Evolutionary conservation across 106 monocot species (phyloP).

Genomic region (Dendrobium huoshanense): DNA sequence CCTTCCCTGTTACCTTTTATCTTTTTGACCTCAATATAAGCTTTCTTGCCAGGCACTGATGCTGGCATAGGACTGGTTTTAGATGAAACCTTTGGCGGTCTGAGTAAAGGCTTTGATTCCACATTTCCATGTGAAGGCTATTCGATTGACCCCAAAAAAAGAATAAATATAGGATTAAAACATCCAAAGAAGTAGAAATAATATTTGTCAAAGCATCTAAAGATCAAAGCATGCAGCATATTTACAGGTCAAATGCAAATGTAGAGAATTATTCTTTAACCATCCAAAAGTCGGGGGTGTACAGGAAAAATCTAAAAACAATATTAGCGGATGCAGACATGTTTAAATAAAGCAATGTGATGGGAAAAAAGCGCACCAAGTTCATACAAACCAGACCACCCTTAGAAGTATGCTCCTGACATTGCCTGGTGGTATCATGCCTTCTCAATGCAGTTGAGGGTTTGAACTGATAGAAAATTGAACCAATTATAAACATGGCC

Average conservation of each 20-base stretch:
- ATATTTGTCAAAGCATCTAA: not conserved
- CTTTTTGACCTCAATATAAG: not conserved
- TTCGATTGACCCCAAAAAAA: not conserved
- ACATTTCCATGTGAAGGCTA: conserved; percentile 3
- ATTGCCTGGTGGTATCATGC: not conserved
- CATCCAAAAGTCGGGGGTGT: not conserved
- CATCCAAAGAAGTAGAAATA: not conserved
- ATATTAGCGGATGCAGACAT: not conserved
- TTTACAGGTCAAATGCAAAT: not conserved
- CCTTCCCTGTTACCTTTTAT: not conserved
- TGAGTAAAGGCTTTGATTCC: conserved; percentile 5
- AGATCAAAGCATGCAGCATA: not conserved
- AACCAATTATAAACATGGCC: not conserved
- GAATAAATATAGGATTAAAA: not conserved
- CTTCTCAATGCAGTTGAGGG: not conserved
- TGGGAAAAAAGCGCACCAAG: not conserved
- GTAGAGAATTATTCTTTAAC: not conserved
- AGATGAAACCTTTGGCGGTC: not conserved
- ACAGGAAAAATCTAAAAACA: not conserved
- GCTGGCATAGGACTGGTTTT: not conserved
- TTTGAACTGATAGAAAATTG: not conserved
- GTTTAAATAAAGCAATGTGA: not conserved
- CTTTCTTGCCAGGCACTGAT: not conserved
- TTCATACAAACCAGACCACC: not conserved
- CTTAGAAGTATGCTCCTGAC: not conserved